Conservation (phyloP, 2,329 filamentous ascomycete genomes). For the Fusarium citri region DNA sequence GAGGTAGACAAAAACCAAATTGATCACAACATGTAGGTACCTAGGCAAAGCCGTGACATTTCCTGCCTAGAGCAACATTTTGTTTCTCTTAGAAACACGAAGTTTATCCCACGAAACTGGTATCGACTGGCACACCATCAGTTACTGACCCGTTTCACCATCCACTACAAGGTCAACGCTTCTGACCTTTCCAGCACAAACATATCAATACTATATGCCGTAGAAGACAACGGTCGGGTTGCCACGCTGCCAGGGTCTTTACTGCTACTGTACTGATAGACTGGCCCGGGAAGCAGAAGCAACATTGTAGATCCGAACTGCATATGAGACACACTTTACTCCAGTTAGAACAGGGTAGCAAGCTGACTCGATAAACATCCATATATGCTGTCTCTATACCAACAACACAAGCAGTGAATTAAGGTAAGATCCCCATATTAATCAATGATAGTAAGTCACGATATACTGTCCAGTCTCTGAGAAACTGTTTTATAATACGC, state of each 20-base stretch:
- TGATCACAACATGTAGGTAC: background rate
- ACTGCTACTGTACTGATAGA: background rate
- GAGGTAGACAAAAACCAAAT: background rate
- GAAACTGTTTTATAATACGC: background rate
- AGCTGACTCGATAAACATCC: background rate
- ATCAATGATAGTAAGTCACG: background rate
- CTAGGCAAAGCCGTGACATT: background rate
- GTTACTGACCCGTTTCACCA: background rate
- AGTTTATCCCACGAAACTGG: background rate
- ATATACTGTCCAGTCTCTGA: background rate
- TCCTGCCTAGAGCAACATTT: background rate
- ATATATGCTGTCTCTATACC: background rate
- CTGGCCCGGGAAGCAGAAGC: conserved; percentile 11
- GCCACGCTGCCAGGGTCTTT: background rate
- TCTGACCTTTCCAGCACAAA: background rate
- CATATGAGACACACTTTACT: background rate
- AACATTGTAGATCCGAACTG: conserved; percentile 1
- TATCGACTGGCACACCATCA: background rate
- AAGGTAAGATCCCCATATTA: background rate
- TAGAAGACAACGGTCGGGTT: background rate
- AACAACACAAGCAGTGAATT: background rate
- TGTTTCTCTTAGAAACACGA: background rate
- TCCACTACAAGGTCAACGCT: background rate
- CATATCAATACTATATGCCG: background rate
- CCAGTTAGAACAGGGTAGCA: background rate